These are phyloP conservation scores for Amanita fuliginea DNA, from an alignment of 768 basidiomycete genomes.

Conservation along the genomic window DNA sequence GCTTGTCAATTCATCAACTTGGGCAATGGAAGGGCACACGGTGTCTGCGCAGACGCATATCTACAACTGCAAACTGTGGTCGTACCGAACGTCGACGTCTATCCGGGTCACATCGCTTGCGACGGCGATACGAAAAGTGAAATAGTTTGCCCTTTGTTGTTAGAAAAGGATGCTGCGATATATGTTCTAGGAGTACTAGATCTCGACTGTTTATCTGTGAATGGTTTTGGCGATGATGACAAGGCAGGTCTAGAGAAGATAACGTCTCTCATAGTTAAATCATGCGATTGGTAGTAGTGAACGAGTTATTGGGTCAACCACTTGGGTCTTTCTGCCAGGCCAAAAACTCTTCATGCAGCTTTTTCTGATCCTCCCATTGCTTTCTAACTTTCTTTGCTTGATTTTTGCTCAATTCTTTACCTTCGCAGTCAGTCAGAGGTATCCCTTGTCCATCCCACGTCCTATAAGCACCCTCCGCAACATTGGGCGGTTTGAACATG, in stretches of 20 bases:
- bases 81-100: slow-evolving; percentile 69
- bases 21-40: slow-evolving; percentile 40
- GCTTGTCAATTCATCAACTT: slow-evolving; percentile 79
- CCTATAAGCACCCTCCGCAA: slow-evolving; percentile 58
- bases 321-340: slow-evolving; percentile 25
- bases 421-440: slow-evolving; percentile 76
- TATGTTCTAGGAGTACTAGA: slow-evolving; percentile 58
- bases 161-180: slow-evolving; percentile 19
- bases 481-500: slow-evolving; percentile 79
- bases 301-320: slow-evolving; percentile 9
- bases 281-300: slow-evolving; percentile 50
- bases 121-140: slow-evolving; percentile 88
- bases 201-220: slow-evolving; percentile 67
- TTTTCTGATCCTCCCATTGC: slow-evolving; percentile 61
- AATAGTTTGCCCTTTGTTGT: slow-evolving; percentile 71
- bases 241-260: slow-evolving; percentile 67
- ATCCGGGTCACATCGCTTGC: slow-evolving; percentile 92
- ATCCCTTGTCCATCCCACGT: slow-evolving; percentile 76
- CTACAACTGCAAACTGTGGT: slow-evolving; percentile 42
- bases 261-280: slow-evolving; percentile 46
- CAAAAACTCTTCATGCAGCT: slow-evolving; percentile 71
- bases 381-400: slow-evolving; percentile 70
- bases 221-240: slow-evolving; percentile 73
- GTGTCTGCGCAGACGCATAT: slow-evolving; percentile 82
- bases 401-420: slow-evolving; percentile 78